Evolutionary conservation across 805 yeast species (phyloP).

Genomic region (Zygosaccharomyces gambellarensis): DNA sequence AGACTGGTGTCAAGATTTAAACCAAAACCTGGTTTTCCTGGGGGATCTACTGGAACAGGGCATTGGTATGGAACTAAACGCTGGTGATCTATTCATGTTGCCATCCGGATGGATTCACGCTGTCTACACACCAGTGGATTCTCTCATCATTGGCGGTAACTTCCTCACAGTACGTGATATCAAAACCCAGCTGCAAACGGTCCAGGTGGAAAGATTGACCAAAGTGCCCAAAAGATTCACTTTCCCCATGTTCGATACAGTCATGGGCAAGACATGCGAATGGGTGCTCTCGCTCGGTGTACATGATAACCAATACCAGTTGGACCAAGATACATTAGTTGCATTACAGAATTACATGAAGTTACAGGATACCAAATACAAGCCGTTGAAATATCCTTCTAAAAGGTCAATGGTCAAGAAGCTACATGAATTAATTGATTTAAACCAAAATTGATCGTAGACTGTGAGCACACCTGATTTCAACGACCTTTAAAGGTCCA

Average conservation of each 20-base stretch:
- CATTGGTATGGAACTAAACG: conserved; percentile 45
- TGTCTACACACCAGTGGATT: conserved; percentile 76
- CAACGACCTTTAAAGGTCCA: neutral
- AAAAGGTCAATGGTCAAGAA: conserved; percentile 16
- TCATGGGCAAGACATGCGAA: conserved; percentile 38
- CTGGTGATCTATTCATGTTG: conserved; percentile 73
- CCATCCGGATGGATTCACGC: conserved; percentile 95
- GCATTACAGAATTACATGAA: conserved; percentile 15
- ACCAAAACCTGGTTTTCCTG: conserved; percentile 59
- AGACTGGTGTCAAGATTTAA: conserved; percentile 63
- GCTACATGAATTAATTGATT: conserved; percentile 3
- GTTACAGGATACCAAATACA: conserved; percentile 16
- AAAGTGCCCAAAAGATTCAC: conserved; percentile 71
- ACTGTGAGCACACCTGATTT: neutral
- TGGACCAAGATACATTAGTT: conserved; percentile 8
- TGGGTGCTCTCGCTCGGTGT: conserved; percentile 12
- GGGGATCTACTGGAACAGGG: conserved; percentile 51
- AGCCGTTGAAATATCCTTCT: conserved; percentile 14
- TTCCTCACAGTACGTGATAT: conserved; percentile 64
- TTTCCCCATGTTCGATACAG: conserved; percentile 69
- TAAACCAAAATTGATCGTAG: neutral
- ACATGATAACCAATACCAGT: neutral
- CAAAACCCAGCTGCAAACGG: conserved; percentile 56
- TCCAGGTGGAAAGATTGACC: conserved; percentile 58
- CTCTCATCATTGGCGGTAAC: conserved; percentile 85